These are phyloP conservation scores for Selenicereus undatus DNA, from an alignment of 148 eudicot species.

Conservation along the genomic window DNA sequence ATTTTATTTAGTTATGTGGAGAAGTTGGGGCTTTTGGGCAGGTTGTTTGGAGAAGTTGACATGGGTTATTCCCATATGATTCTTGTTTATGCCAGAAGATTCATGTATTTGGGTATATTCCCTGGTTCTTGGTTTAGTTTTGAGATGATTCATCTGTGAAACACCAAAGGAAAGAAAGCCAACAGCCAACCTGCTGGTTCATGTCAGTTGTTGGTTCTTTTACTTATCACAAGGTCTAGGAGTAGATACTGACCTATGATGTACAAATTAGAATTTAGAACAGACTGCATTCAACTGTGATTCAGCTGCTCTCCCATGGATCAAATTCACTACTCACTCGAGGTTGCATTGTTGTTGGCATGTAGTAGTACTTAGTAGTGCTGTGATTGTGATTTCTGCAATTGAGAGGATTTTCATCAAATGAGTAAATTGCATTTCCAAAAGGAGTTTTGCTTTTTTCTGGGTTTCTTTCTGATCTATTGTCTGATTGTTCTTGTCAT, in stretches of 20 bases:
- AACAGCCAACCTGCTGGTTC: background rate
- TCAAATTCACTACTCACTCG: background rate
- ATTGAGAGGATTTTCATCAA: background rate
- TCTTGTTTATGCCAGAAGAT: background rate
- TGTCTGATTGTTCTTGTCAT: no score
- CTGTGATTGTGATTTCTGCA: background rate
- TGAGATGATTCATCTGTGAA: background rate
- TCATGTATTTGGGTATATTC: background rate
- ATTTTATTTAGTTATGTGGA: background rate
- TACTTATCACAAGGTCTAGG: background rate
- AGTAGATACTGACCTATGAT: background rate
- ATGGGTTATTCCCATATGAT: background rate
- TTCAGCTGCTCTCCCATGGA: background rate
- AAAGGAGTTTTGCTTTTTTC: background rate
- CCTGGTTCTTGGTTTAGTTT: background rate
- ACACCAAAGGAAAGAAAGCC: background rate
- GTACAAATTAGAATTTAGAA: background rate
- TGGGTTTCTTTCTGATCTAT: no score
- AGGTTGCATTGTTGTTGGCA: background rate
- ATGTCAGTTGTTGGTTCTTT: background rate
- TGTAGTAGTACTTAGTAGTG: background rate
- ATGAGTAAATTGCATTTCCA: background rate
- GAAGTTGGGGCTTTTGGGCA: background rate
- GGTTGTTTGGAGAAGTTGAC: background rate
- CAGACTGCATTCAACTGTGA: background rate